These are phyloP conservation scores for Trichoderma sp. DNA, from an alignment of 2,329 filamentous ascomycete genomes.

Conservation along the genomic window DNA sequence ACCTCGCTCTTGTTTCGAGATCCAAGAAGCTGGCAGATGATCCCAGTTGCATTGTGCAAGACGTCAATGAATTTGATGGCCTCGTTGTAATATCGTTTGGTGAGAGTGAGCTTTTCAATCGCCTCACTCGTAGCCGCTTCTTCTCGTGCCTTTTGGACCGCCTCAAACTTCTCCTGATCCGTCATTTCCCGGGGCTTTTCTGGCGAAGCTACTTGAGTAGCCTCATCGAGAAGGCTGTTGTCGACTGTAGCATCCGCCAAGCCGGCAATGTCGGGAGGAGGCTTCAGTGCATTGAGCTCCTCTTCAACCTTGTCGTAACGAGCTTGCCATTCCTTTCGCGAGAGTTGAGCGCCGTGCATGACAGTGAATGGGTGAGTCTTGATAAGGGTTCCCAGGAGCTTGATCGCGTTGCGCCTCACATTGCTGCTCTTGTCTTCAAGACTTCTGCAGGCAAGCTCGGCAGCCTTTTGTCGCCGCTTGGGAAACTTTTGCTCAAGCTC, in stretches of 20 bases:
- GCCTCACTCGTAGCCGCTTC: slow-evolving; percentile 87
- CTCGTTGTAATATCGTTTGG: slow-evolving; percentile 87
- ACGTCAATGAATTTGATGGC: slow-evolving; percentile 92
- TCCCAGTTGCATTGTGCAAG: slow-evolving; percentile 75
- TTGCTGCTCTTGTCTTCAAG: slow-evolving; percentile 98
- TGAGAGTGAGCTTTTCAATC: slow-evolving; percentile 82
- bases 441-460: slow-evolving; percentile 83
- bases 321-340: slow-evolving; percentile 79
- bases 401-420: slow-evolving; percentile 91
- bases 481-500: slow-evolving; percentile 96
- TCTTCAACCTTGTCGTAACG: slow-evolving; percentile 79
- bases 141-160: slow-evolving; percentile 75
- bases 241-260: slow-evolving; percentile 68
- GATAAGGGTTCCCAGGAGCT: slow-evolving; percentile 81
- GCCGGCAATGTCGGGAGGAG: slow-evolving; percentile 67
- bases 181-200: slow-evolving; percentile 67
- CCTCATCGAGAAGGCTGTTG: slow-evolving; percentile 78
- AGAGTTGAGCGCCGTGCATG: slow-evolving; percentile 84
- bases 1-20: slow-evolving; percentile 98
- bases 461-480: slow-evolving; percentile 82
- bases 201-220: slow-evolving; percentile 73
- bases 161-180: slow-evolving; percentile 72
- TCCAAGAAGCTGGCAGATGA: slow-evolving; percentile 82
- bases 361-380: slow-evolving; percentile 93
- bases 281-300: slow-evolving; percentile 77